Conservation (phyloP, 2,329 filamentous ascomycete genomes). For the Aspergillus aculeatinus region DNA sequence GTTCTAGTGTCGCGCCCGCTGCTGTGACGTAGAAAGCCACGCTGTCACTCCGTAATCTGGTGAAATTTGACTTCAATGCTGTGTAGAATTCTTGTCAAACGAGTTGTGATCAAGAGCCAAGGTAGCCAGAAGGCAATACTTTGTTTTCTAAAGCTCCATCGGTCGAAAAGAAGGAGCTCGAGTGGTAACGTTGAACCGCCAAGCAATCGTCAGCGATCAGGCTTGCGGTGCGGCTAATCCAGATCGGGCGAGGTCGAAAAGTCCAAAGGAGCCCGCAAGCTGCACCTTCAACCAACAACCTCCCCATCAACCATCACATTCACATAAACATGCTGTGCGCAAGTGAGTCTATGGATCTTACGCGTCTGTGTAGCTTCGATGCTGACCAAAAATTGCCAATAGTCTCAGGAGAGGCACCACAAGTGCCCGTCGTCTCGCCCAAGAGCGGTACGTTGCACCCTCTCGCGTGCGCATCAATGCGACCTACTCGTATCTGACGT, state of each 20-base stretch:
- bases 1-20: neutral
- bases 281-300: slow-evolving; percentile 30
- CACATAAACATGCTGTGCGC: slow-evolving; percentile 58
- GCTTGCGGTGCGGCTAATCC: slow-evolving; percentile 32
- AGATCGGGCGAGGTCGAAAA: slow-evolving; percentile 34
- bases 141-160: neutral
- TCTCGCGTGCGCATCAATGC: slow-evolving; percentile 15
- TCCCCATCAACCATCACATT: slow-evolving; percentile 21
- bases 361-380: neutral
- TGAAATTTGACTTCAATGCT: neutral
- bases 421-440: slow-evolving; percentile 90
- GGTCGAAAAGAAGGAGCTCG: neutral
- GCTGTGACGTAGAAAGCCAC: neutral
- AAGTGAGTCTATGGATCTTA: slow-evolving; percentile 52
- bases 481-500: slow-evolving; percentile 28
- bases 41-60: neutral
- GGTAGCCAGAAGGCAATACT: neutral
- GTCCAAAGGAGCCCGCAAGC: slow-evolving; percentile 36
- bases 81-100: neutral
- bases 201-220: slow-evolving; percentile 23
- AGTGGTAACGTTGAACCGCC: slow-evolving; percentile 6
- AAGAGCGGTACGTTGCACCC: slow-evolving; percentile 71
- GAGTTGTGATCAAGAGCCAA: neutral
- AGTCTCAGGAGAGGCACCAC: slow-evolving; percentile 96
- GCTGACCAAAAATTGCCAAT: slow-evolving; percentile 23